These are phyloP conservation scores for Cymodocea nodosa DNA, from an alignment of 116 monocot genomes.

Conservation along the genomic window DNA sequence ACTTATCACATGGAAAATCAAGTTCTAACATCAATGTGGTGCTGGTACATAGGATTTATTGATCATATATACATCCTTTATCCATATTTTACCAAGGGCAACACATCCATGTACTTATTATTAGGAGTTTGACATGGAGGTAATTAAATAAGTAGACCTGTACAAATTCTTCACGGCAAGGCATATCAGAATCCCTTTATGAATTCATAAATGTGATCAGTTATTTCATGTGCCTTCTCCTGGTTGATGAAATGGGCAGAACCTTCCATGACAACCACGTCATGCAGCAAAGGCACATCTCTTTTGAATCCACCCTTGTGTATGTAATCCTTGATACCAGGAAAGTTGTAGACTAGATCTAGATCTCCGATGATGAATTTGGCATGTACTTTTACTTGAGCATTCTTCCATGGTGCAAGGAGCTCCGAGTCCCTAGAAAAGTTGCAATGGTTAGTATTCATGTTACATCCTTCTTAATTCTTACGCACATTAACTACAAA, in stretches of 20 bases:
- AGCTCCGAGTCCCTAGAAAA: slow-evolving; percentile 12
- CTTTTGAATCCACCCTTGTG: slow-evolving; percentile 8
- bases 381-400: slow-evolving; percentile 5
- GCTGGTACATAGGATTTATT: too few species aligned
- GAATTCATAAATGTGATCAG: slow-evolving; percentile 7
- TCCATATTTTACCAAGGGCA: too few species aligned
- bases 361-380: slow-evolving; percentile 10
- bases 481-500: too few species aligned
- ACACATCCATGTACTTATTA: too few species aligned
- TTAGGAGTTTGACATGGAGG: too few species aligned
- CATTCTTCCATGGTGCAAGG: slow-evolving; percentile 3
- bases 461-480: too few species aligned
- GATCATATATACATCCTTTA: too few species aligned
- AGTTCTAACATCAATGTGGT: too few species aligned
- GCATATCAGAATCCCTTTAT: slow-evolving; percentile 1
- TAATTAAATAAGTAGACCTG: too few species aligned
- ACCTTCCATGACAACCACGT: slow-evolving; percentile 11
- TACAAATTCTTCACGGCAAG: too few species aligned
- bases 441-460: not conserved
- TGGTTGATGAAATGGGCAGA: slow-evolving; percentile 4
- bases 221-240: slow-evolving; percentile 6
- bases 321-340: slow-evolving; percentile 4
- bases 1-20: too few species aligned
- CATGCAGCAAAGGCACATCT: slow-evolving; percentile 3
- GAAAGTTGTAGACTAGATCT: slow-evolving; percentile 2